Conservation (phyloP, 2,329 filamentous ascomycete genomes). For the Zymoseptoria passerinii region DNA sequence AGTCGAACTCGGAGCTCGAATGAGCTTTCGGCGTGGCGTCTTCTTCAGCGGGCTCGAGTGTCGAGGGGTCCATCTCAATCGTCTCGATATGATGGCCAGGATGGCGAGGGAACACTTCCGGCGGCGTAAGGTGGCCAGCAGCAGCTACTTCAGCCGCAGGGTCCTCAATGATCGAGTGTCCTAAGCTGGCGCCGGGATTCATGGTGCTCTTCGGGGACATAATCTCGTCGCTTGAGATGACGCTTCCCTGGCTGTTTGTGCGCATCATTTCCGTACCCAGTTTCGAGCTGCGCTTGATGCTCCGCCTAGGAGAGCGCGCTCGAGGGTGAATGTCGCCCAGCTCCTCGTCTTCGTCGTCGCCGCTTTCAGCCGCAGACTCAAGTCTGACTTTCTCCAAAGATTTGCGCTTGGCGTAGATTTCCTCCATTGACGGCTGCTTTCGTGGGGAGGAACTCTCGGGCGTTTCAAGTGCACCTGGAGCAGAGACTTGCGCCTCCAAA, state of each 20-base stretch:
- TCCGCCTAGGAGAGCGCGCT: constrained; percentile 50
- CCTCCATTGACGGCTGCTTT: constrained; percentile 62
- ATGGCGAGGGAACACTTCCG: constrained; percentile 41
- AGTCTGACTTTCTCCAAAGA: constrained; percentile 62
- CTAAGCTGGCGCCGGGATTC: constrained; percentile 4
- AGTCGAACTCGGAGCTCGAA: constrained; percentile 25
- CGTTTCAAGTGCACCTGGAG: constrained; percentile 43
- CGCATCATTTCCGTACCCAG: constrained; percentile 97
- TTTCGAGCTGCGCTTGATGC: constrained; percentile 56
- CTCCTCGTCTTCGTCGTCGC: constrained; percentile 92
- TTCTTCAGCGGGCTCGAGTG: constrained; percentile 18
- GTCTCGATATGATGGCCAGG: constrained; percentile 38
- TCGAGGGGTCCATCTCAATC: constrained; percentile 28
- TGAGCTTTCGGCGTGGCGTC: constrained; percentile 33
- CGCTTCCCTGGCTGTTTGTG: constrained; percentile 85
- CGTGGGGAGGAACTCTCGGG: constrained; percentile 34
- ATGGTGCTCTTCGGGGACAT: constrained; percentile 13
- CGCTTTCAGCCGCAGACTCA: constrained; percentile 69
- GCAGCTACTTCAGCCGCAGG: constrained; percentile 29
- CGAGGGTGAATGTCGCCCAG: constrained; percentile 55
- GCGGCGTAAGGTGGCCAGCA: constrained; percentile 39
- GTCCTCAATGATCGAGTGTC: constrained; percentile 33
- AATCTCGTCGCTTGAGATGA: constrained; percentile 42
- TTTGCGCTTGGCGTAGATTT: constrained; percentile 65
- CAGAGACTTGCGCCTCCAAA: constrained; percentile 57